Conservation (phyloP, 1,139 yeast genomes). For the Ogataea hybrid region DNA sequence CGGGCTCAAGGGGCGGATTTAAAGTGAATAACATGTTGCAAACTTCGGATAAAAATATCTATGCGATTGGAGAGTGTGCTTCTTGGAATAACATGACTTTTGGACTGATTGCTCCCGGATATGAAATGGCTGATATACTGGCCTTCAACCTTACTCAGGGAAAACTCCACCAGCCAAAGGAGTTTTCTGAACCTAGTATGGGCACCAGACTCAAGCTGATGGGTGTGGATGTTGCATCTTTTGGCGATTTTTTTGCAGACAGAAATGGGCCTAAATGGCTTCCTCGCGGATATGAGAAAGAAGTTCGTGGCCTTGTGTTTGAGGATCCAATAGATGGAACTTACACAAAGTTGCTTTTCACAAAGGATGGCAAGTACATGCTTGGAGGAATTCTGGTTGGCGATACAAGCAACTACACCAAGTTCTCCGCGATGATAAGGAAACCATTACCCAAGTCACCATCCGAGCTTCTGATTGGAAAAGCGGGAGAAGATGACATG, state of each 20-base stretch:
- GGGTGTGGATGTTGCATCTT: slow-evolving; percentile 38
- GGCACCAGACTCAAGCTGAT: slow-evolving; percentile 35
- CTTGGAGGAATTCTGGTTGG: slow-evolving; percentile 37
- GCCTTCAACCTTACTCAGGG: slow-evolving; percentile 36
- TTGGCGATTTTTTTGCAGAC: slow-evolving; percentile 37
- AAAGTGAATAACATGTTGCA: slow-evolving; percentile 29
- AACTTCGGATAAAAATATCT: slow-evolving; percentile 31
- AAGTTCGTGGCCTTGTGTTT: slow-evolving; percentile 29
- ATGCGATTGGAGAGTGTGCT: slow-evolving; percentile 37
- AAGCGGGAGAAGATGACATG: slow-evolving; percentile 31
- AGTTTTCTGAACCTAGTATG: slow-evolving; percentile 33
- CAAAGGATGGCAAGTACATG: slow-evolving; percentile 34
- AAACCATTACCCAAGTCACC: slow-evolving; percentile 33
- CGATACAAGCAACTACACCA: slow-evolving; percentile 32
- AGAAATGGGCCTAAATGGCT: slow-evolving; percentile 33
- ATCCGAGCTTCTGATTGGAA: slow-evolving; percentile 32
- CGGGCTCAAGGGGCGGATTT: slow-evolving; percentile 31
- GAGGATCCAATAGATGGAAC: slow-evolving; percentile 35
- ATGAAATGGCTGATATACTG: slow-evolving; percentile 35
- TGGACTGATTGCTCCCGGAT: slow-evolving; percentile 36
- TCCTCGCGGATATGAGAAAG: slow-evolving; percentile 27
- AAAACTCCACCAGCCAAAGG: slow-evolving; percentile 29
- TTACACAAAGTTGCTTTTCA: slow-evolving; percentile 34
- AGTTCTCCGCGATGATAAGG: slow-evolving; percentile 29
- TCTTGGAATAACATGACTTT: slow-evolving; percentile 35